Conservation (phyloP, 176 grass and related monocot genomes). For the Carex pumila region DNA sequence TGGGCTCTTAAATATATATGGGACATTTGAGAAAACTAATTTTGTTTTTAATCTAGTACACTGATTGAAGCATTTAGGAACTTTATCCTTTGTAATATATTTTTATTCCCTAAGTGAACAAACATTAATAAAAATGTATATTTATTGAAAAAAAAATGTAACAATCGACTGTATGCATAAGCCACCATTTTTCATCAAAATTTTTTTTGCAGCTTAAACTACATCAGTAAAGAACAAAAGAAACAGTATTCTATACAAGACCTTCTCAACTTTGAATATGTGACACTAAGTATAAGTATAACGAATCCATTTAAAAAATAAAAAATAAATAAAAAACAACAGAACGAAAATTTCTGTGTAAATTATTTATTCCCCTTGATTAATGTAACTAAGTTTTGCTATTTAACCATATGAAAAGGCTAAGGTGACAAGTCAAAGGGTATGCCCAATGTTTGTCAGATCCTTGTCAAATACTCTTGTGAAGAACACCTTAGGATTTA, state of each 20-base stretch:
- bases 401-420: not conserved
- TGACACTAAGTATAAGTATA: not conserved
- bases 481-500: not conserved
- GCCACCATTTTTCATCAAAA: not conserved
- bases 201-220: not conserved
- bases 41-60: too few species aligned
- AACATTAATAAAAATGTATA: not conserved
- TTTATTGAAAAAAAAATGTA: not conserved
- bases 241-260: not conserved
- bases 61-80: not conserved
- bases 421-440: not conserved
- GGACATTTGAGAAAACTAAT: too few species aligned
- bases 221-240: not conserved
- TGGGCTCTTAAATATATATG: too few species aligned
- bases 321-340: not conserved
- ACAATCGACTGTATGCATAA: not conserved
- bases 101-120: not conserved
- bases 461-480: not conserved
- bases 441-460: not conserved
- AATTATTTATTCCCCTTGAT: not conserved
- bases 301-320: not conserved
- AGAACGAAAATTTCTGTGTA: not conserved
- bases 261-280: slow-evolving; percentile 2
- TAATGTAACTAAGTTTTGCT: not conserved
- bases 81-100: not conserved